phyloP scores from a whole-genome alignment of 148 eudicot species.

The Chenopodium formosanum region DNA sequence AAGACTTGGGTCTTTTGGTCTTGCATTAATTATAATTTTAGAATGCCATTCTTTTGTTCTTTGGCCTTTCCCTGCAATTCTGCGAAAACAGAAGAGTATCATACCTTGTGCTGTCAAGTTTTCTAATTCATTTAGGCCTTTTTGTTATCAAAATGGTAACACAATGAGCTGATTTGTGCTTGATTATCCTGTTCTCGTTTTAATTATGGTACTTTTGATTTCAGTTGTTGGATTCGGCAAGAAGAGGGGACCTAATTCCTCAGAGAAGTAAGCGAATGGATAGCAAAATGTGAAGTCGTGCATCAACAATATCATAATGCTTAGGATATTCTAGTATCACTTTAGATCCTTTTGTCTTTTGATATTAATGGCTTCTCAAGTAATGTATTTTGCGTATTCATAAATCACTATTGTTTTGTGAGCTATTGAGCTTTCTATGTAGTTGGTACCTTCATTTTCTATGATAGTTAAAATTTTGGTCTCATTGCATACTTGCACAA shows the following conservation, averaged over 20 bases:
- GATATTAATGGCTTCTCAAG: background rate
- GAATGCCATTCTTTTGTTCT: too few species aligned
- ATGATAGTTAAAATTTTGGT: too few species aligned
- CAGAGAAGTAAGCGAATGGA: constrained; percentile 49
- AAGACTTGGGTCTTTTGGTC: too few species aligned
- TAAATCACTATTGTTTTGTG: background rate
- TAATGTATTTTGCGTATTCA: background rate
- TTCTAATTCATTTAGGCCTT: background rate
- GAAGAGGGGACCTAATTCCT: constrained; percentile 79
- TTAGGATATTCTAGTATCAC: background rate
- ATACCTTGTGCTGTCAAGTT: background rate
- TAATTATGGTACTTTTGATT: constrained; percentile 2
- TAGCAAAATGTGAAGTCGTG: background rate
- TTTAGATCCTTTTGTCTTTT: background rate
- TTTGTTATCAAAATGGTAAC: too few species aligned
- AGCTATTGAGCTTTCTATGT: background rate
- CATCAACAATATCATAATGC: background rate
- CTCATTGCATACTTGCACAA: too few species aligned
- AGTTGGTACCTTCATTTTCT: background rate
- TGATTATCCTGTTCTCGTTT: background rate
- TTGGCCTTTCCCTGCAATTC: background rate
- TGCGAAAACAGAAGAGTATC: background rate
- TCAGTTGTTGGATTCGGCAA: constrained; percentile 74
- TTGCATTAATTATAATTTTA: too few species aligned
- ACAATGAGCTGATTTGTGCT: background rate